phyloP scores from a whole-genome alignment of 768 basidiomycete genomes.

The Candolleomyces aberdarensis region DNA sequence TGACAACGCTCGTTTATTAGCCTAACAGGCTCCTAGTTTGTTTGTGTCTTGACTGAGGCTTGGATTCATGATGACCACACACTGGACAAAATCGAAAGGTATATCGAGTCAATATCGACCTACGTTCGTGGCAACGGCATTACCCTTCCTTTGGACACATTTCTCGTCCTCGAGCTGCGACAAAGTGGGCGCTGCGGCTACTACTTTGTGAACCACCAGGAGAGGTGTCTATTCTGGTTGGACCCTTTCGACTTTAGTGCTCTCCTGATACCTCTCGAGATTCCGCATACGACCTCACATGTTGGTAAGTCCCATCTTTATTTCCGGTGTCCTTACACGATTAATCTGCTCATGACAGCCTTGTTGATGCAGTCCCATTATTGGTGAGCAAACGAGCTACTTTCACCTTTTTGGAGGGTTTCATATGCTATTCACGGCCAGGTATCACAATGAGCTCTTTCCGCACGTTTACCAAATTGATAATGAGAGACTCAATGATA shows the following conservation, averaged over 20 bases:
- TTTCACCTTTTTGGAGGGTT: neutral
- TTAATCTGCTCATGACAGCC: neutral
- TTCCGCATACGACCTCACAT: neutral
- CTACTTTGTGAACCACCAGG: neutral
- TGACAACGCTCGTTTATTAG: neutral
- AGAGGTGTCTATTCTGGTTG: neutral
- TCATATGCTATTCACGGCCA: neutral
- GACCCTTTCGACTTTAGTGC: neutral
- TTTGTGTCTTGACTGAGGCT: neutral
- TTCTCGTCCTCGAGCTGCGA: neutral
- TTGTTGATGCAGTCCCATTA: neutral
- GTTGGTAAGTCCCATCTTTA: neutral
- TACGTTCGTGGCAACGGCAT: neutral
- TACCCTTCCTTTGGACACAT: neutral
- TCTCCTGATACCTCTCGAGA: neutral
- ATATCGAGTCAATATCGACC: neutral
- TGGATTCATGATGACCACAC: neutral
- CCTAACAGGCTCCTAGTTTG: neutral
- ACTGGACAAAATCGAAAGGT: neutral
- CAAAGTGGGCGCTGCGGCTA: neutral
- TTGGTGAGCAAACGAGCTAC: neutral
- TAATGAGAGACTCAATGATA: neutral
- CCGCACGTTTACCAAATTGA: neutral
- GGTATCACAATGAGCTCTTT: conserved; percentile 4
- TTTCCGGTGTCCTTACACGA: neutral